Conservation (phyloP, 2,329 filamentous ascomycete species). For the Amauroascus niger region DNA sequence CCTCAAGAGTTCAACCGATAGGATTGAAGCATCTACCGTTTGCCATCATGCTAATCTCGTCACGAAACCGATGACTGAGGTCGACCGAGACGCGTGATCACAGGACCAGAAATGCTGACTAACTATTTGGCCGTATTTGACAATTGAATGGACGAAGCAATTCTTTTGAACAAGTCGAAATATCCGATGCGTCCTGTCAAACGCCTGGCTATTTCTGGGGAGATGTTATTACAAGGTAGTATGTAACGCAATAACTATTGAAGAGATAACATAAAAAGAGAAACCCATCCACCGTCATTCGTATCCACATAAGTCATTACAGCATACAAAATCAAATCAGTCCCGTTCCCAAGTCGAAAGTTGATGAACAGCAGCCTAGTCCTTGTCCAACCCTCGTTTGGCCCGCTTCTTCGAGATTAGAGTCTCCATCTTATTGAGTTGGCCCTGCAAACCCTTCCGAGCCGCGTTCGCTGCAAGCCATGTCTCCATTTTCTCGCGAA, state of each 20-base stretch:
- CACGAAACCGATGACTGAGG: background rate
- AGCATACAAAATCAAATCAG: background rate
- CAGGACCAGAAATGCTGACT: background rate
- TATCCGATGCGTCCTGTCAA: background rate
- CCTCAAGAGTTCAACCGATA: background rate
- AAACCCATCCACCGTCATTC: background rate
- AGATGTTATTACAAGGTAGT: background rate
- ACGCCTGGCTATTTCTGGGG: background rate
- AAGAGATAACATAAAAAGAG: background rate
- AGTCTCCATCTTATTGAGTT: conserved; percentile 56
- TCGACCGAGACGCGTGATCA: background rate
- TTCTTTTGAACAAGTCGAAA: background rate
- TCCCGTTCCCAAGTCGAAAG: background rate
- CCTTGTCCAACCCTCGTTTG: conserved; percentile 3
- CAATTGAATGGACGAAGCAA: no score
- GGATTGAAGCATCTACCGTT: background rate
- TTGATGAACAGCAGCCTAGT: background rate
- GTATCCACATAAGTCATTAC: background rate
- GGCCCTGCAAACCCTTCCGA: conserved; percentile 55
- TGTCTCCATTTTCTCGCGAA: conserved; percentile 69
- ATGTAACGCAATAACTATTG: background rate
- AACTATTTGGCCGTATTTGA: no score
- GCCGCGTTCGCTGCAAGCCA: conserved; percentile 78
- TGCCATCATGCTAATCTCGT: background rate
- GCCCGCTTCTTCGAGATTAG: conserved; percentile 49